Percentiles rank a stretch among this genome's conserved stretches.
phyloP scores from a whole-genome alignment of 352 stramenopile genomes.

The Labyrinthula sp. region DNA sequence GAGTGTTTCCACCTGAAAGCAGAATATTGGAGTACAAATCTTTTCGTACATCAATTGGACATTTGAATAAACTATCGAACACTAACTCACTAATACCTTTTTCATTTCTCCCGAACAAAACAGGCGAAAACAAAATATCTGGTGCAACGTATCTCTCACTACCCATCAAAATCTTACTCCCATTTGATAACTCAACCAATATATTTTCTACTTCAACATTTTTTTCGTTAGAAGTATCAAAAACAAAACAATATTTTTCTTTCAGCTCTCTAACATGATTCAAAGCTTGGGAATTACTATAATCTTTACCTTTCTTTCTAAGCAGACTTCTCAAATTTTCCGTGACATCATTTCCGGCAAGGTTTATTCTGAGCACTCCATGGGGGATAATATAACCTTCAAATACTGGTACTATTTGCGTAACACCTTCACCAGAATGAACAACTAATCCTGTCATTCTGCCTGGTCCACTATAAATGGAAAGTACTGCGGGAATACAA shows the following conservation, averaged over 20 bases:
- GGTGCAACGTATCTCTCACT: conserved; percentile 60
- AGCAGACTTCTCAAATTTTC: conserved; percentile 35
- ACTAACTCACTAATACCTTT: conserved; percentile 44
- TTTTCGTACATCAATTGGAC: conserved; percentile 59
- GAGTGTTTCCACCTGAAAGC: conserved; percentile 58
- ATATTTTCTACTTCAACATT: conserved; percentile 40
- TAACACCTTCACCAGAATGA: conserved; percentile 3
- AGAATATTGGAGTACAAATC: conserved; percentile 65
- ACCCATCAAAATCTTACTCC: conserved; percentile 49
- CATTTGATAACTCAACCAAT: conserved; percentile 52
- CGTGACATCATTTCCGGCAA: conserved; percentile 21
- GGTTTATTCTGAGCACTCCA: background rate
- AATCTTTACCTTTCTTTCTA: conserved; percentile 42
- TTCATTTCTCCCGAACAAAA: conserved; percentile 42
- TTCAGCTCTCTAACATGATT: conserved; percentile 74
- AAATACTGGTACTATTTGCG: conserved; percentile 19
- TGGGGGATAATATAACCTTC: conserved; percentile 18
- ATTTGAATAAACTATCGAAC: conserved; percentile 61
- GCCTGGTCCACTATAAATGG: conserved; percentile 16
- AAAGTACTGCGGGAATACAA: conserved; percentile 8
- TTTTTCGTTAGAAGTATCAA: too few relatives aligned
- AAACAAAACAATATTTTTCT: conserved; percentile 76
- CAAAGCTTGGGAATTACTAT: conserved; percentile 50
- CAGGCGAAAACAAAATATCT: conserved; percentile 56
- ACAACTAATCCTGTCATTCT: conserved; percentile 9